Evolutionary conservation across 331 rosid genomes (phyloP).

Genomic region (Spiraea crenata): DNA sequence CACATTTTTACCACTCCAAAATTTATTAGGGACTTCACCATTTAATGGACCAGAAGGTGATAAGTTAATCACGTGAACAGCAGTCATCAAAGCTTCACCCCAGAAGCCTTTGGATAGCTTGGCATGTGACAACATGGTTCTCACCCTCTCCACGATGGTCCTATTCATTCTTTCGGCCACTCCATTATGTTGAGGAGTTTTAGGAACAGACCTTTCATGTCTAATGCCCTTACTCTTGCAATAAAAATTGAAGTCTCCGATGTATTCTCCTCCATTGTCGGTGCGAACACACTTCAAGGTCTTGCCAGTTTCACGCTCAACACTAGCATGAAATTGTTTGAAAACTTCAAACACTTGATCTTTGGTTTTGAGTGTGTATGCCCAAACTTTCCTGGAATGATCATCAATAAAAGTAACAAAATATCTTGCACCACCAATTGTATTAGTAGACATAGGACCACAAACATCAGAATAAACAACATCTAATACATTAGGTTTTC

Average conservation of each 20-base stretch:
- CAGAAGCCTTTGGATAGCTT: neutral
- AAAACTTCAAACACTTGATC: neutral
- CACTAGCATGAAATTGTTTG: neutral
- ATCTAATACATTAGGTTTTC: neutral
- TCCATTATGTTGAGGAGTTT: neutral
- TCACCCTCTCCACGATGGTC: neutral
- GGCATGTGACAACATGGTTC: constrained; percentile 7
- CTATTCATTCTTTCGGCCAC: neutral
- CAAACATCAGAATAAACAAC: neutral
- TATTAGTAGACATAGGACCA: neutral
- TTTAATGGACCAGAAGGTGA: neutral
- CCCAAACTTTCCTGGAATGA: neutral
- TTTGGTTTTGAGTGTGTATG: neutral
- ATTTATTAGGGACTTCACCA: neutral
- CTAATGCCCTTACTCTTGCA: neutral
- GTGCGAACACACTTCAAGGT: neutral
- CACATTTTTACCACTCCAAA: neutral
- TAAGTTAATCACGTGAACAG: constrained; percentile 2
- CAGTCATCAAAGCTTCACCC: constrained; percentile 7
- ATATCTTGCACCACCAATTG: neutral
- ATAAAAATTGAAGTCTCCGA: neutral
- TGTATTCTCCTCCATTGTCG: neutral
- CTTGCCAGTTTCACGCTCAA: too few species aligned
- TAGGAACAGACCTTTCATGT: neutral
- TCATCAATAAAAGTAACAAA: neutral